Conservation (phyloP, 1,139 yeast genomes). For the Yamadazyma epiphylla region DNA sequence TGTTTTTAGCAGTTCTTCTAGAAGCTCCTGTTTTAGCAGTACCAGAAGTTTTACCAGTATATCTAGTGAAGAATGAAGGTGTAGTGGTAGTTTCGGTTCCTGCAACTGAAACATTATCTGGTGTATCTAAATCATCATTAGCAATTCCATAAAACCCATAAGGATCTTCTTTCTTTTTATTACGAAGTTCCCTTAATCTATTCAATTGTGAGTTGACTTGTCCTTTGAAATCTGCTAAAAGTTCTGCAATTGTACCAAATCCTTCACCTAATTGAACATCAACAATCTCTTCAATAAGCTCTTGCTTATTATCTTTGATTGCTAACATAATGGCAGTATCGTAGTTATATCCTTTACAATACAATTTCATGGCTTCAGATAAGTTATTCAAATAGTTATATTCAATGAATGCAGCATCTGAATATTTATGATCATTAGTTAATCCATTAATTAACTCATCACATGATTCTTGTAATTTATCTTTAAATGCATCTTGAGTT, state of each 20-base stretch:
- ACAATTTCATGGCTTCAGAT: conserved; percentile 59
- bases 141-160: conserved; percentile 69
- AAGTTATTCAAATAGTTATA: conserved; percentile 56
- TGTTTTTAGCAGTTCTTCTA: conserved; percentile 84
- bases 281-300: conserved; percentile 54
- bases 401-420: conserved; percentile 82
- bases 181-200: conserved; percentile 79
- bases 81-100: conserved; percentile 92
- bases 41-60: conserved; percentile 92
- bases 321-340: conserved; percentile 76
- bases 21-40: conserved; percentile 97
- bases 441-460: conserved; percentile 57
- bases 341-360: conserved; percentile 72
- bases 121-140: conserved; percentile 63
- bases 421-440: conserved; percentile 67
- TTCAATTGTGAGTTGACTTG: conserved; percentile 81
- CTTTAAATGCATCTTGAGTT: conserved; percentile 30
- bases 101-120: conserved; percentile 93
- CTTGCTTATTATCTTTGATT: conserved; percentile 33
- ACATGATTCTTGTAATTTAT: conserved; percentile 41
- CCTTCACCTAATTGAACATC: conserved; percentile 82
- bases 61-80: conserved; percentile 89
- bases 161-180: conserved; percentile 81
- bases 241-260: conserved; percentile 81
- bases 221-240: conserved; percentile 84